phyloP scores from a whole-genome alignment of 164 flowering plant species.

The Vitis riparia region DNA sequence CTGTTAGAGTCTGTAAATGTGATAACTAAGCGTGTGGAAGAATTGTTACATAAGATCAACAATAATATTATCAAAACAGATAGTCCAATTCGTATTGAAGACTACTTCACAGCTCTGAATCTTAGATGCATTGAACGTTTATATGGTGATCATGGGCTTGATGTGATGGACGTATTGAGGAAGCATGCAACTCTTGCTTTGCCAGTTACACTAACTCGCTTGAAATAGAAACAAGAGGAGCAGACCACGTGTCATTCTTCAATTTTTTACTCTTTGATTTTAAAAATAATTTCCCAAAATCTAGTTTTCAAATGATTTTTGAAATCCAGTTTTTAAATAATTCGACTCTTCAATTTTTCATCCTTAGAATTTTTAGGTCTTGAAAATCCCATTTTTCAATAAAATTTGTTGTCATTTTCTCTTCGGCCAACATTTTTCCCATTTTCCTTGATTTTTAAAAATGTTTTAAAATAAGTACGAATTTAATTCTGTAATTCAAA shows the following conservation, averaged over 20 bases:
- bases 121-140: slow-evolving; percentile 90
- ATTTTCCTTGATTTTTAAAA: too few species aligned
- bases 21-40: slow-evolving; percentile 85
- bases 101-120: slow-evolving; percentile 71
- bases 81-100: slow-evolving; percentile 60
- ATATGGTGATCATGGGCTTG: slow-evolving; percentile 97
- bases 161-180: slow-evolving; percentile 84
- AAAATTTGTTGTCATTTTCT: too few species aligned
- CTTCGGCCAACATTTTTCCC: too few species aligned
- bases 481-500: too few species aligned
- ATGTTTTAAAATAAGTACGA: too few species aligned
- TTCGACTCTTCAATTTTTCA: too few species aligned
- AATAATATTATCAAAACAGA: slow-evolving; percentile 49
- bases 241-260: slow-evolving; percentile 78
- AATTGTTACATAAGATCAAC: slow-evolving; percentile 66
- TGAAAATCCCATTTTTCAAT: too few species aligned
- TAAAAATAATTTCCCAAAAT: too few species aligned
- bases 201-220: slow-evolving; percentile 79
- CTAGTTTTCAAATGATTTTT: too few species aligned
- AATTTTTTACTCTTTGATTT: too few species aligned
- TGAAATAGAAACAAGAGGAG: slow-evolving; percentile 97
- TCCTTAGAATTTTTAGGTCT: too few species aligned
- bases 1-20: slow-evolving; percentile 81
- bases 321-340: too few species aligned
- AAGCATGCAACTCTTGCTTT: slow-evolving; percentile 80